A percentile compares a stretch with the other conserved stretches of the same genome.
These are phyloP conservation scores for Roridomyces roridus DNA, from an alignment of 768 basidiomycete species.

Conservation along the genomic window DNA sequence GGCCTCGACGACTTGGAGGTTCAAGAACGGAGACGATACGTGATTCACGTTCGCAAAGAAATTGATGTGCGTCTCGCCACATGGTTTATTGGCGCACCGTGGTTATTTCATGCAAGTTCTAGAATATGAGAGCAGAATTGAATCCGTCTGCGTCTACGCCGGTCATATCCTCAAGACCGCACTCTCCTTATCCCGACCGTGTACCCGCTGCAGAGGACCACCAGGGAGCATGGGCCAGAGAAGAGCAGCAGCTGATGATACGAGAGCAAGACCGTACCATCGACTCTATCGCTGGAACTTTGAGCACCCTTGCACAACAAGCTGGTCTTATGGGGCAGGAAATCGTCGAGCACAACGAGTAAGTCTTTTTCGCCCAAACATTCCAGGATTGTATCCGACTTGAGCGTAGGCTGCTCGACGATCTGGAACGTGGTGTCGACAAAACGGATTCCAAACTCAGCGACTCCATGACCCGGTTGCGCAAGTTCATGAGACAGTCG, in stretches of 20 bases:
- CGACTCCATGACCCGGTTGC: constrained; percentile 70
- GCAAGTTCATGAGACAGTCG: constrained; percentile 83
- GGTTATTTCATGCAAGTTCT: constrained; percentile 48
- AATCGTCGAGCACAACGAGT: constrained; percentile 92
- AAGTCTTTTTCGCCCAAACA: constrained; percentile 18
- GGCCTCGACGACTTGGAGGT: constrained; percentile 85
- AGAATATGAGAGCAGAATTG: constrained; percentile 80
- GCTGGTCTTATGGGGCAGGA: constrained; percentile 95
- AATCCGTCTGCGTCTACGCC: constrained; percentile 28
- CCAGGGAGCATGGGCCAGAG: constrained; percentile 79
- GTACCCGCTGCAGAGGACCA: constrained; percentile 51
- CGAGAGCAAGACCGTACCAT: constrained; percentile 90
- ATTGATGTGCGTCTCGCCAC: constrained; percentile 66
- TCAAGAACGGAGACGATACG: constrained; percentile 74
- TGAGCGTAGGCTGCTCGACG: constrained; percentile 72
- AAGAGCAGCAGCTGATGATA: constrained; percentile 93
- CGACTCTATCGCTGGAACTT: constrained; percentile 84
- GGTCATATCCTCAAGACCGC: constrained; percentile 30
- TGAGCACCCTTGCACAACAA: constrained; percentile 85
- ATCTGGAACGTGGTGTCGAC: constrained; percentile 78
- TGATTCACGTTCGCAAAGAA: constrained; percentile 73
- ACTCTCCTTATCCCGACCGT: constrained; percentile 42
- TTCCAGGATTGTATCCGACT: neutral
- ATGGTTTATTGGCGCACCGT: neutral
- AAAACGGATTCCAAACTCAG: constrained; percentile 67